A percentile compares a stretch with the other conserved stretches of the same genome.
Conservation (phyloP, 768 basidiomycete genomes). For the Mycena galericulata region DNA sequence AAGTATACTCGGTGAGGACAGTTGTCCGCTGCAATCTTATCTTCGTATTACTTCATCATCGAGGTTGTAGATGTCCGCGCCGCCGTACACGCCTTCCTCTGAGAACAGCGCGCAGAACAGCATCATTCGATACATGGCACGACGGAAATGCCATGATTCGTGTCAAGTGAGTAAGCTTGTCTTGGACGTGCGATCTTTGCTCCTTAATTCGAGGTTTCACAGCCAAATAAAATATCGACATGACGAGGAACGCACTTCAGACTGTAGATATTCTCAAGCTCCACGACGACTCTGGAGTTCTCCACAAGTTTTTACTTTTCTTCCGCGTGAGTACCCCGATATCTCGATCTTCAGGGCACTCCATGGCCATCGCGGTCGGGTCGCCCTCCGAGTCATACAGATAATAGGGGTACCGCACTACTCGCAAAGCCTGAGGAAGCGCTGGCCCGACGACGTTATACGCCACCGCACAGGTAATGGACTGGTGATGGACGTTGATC, state of each 20-base stretch:
- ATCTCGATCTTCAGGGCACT: conserved; percentile 10
- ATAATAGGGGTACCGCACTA: conserved; percentile 28
- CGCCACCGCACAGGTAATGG: conserved; percentile 34
- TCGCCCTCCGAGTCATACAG: neutral
- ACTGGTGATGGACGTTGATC: neutral
- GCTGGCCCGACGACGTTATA: conserved; percentile 41
- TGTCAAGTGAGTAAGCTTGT: conserved; percentile 1
- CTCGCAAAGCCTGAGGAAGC: conserved; percentile 39
- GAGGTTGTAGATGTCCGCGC: neutral
- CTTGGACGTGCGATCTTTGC: conserved; percentile 13
- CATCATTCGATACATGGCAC: conserved; percentile 28
- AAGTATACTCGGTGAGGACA: conserved; percentile 10
- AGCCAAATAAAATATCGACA: neutral
- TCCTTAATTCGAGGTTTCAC: neutral
- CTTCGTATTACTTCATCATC: neutral
- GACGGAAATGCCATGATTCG: conserved; percentile 19
- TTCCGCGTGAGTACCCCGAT: neutral
- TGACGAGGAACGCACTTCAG: conserved; percentile 33
- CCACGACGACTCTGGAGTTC: conserved; percentile 16
- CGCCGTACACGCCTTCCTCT: neutral
- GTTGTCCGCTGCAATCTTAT: neutral
- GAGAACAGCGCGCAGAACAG: conserved; percentile 21
- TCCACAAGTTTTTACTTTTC: conserved; percentile 16
- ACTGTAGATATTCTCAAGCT: conserved; percentile 41
- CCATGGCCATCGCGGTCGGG: conserved; percentile 1